Evolutionary conservation across 106 monocot species (phyloP).

Genomic region (Dioscorea alata): DNA sequence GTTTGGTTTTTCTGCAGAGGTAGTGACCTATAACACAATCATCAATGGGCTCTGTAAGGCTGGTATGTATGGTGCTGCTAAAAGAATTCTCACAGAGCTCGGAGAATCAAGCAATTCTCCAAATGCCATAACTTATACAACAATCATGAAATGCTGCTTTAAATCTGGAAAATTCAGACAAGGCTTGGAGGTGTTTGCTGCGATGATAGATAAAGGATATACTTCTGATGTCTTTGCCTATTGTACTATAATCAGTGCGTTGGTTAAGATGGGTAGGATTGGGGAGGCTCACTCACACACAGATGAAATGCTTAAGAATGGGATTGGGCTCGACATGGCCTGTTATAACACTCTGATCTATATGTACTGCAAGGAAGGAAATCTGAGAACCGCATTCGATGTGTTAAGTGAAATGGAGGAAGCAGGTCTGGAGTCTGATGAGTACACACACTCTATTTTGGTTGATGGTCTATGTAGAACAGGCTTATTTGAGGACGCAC

Average conservation of each 20-base stretch:
- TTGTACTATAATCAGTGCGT: slow-evolving; percentile 67
- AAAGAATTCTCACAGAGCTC: slow-evolving; percentile 52
- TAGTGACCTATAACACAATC: slow-evolving; percentile 71
- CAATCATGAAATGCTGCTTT: slow-evolving; percentile 77
- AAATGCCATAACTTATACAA: slow-evolving; percentile 74
- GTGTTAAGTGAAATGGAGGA: slow-evolving; percentile 55
- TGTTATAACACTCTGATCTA: slow-evolving; percentile 83
- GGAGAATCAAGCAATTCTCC: slow-evolving; percentile 37
- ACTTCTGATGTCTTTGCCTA: slow-evolving; percentile 58
- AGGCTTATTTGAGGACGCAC: slow-evolving; percentile 44
- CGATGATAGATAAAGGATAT: slow-evolving; percentile 43
- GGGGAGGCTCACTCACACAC: slow-evolving; percentile 51
- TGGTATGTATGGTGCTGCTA: slow-evolving; percentile 41
- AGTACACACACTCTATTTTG: slow-evolving; percentile 72
- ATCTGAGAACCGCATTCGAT: slow-evolving; percentile 47
- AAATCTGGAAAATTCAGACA: slow-evolving; percentile 45
- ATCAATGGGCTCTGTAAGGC: slow-evolving; percentile 74
- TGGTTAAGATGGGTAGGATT: slow-evolving; percentile 51
- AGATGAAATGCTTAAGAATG: slow-evolving; percentile 43
- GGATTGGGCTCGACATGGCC: slow-evolving; percentile 50
- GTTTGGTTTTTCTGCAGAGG: slow-evolving; percentile 40
- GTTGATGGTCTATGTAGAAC: slow-evolving; percentile 72
- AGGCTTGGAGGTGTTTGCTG: slow-evolving; percentile 51
- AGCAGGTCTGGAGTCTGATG: slow-evolving; percentile 48
- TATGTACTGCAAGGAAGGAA: slow-evolving; percentile 55